These are phyloP conservation scores for Bipolaris cookei DNA, from an alignment of 2,329 filamentous ascomycete genomes.

Conservation along the genomic window DNA sequence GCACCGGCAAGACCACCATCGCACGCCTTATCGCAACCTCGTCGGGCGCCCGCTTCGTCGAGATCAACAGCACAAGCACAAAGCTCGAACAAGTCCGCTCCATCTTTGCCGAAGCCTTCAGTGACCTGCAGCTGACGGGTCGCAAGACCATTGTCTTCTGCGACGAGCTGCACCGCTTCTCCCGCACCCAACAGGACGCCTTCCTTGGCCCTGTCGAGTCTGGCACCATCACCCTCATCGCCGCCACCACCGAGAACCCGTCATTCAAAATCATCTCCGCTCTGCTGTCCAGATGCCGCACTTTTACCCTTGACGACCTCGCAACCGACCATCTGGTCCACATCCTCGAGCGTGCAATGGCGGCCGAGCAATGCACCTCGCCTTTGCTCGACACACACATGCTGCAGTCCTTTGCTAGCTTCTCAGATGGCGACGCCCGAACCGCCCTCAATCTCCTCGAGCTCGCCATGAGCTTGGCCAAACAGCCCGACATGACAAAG, in stretches of 20 bases:
- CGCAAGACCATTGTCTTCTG: constrained; percentile 96
- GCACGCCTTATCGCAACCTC: constrained; percentile 85
- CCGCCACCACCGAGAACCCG: constrained; percentile 96
- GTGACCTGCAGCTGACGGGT: constrained; percentile 80
- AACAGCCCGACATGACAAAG: constrained; percentile 69
- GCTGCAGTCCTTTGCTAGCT: constrained; percentile 79
- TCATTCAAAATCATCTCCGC: constrained; percentile 92
- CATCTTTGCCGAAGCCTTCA: constrained; percentile 82
- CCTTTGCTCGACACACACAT: constrained; percentile 77
- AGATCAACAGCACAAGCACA: constrained; percentile 91
- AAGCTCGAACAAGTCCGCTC: constrained; percentile 92
- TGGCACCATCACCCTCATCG: constrained; percentile 88
- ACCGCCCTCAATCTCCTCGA: constrained; percentile 93
- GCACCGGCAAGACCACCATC: constrained; percentile 85
- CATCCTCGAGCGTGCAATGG: constrained; percentile 79
- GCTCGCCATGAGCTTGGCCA: constrained; percentile 79
- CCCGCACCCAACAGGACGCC: constrained; percentile 90
- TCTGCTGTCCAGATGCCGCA: constrained; percentile 85
- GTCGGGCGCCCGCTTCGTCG: constrained; percentile 79
- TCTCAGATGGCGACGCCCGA: constrained; percentile 90
- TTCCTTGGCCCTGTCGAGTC: constrained; percentile 92
- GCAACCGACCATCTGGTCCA: constrained; percentile 71
- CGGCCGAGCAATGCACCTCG: constrained; percentile 61
- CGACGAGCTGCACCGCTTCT: constrained; percentile 94
- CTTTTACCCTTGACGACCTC: constrained; percentile 83